phyloP scores from a whole-genome alignment of 2,329 filamentous ascomycete genomes.

The Nemania sp. region DNA sequence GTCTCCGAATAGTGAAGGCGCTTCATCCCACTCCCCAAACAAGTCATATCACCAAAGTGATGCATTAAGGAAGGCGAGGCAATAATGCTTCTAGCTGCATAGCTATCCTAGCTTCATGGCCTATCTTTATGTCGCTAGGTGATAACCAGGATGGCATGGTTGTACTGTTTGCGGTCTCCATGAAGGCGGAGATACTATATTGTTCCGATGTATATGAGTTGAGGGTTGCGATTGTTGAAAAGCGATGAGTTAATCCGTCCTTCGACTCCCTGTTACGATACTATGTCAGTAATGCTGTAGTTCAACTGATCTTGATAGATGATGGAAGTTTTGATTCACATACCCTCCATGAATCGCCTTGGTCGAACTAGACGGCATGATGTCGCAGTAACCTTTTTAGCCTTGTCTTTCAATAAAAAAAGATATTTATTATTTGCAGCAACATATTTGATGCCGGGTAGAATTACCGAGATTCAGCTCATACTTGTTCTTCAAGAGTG shows the following conservation, averaged over 20 bases:
- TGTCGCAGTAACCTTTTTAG: background rate
- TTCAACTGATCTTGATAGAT: background rate
- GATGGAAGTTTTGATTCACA: background rate
- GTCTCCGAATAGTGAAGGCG: background rate
- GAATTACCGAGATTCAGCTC: background rate
- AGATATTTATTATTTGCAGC: no score
- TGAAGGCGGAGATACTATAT: background rate
- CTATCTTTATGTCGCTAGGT: background rate
- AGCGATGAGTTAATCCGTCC: background rate
- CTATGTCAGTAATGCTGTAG: background rate
- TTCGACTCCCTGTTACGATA: background rate
- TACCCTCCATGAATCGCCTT: background rate
- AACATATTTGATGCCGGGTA: no score
- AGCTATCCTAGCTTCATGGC: background rate
- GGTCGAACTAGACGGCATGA: background rate
- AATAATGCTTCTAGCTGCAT: background rate
- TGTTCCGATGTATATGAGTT: background rate
- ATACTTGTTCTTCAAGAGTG: background rate
- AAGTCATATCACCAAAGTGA: background rate
- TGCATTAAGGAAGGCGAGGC: background rate
- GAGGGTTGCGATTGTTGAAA: background rate
- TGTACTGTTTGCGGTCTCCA: background rate
- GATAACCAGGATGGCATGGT: background rate
- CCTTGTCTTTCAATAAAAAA: no score
- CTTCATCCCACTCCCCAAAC: background rate